phyloP scores from a whole-genome alignment of 2,329 filamentous ascomycete genomes.

The Tolypocladium amazonense region DNA sequence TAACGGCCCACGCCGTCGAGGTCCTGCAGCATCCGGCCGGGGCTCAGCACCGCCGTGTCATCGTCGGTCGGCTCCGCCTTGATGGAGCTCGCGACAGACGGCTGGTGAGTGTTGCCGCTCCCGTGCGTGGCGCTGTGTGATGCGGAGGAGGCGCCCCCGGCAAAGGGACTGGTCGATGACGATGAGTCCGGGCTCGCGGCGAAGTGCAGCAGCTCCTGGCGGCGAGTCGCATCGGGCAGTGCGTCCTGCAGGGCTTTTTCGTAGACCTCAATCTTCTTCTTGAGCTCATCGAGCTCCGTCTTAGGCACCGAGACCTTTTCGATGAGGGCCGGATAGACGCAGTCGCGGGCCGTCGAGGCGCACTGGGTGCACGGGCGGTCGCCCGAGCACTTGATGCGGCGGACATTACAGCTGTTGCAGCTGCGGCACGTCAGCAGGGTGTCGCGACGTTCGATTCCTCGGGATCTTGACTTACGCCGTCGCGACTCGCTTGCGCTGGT shows the following conservation, averaged over 20 bases:
- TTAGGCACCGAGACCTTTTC: slow-evolving; percentile 33
- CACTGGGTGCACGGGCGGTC: slow-evolving; percentile 37
- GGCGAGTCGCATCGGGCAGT: slow-evolving; percentile 22
- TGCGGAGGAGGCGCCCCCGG: background rate
- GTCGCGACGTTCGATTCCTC: background rate
- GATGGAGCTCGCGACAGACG: slow-evolving; percentile 1
- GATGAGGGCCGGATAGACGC: slow-evolving; percentile 32
- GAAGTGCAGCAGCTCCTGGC: slow-evolving; percentile 21
- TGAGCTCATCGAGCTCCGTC: slow-evolving; percentile 29
- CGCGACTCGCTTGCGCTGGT: slow-evolving; percentile 36
- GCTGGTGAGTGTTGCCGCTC: background rate
- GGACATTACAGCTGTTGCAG: slow-evolving; percentile 42
- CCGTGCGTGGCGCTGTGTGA: background rate
- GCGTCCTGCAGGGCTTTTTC: slow-evolving; percentile 26
- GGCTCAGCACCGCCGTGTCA: slow-evolving; percentile 12
- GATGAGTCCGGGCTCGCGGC: slow-evolving; percentile 12
- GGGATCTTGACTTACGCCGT: slow-evolving; percentile 27
- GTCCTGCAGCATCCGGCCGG: slow-evolving; percentile 34
- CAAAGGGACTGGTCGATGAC: slow-evolving; percentile 10
- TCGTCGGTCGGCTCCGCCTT: slow-evolving; percentile 11
- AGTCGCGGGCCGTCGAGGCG: slow-evolving; percentile 29
- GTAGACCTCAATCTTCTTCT: slow-evolving; percentile 25
- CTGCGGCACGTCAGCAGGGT: slow-evolving; percentile 13
- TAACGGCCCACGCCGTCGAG: slow-evolving; percentile 32
- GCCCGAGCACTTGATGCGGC: slow-evolving; percentile 41